phyloP scores from a whole-genome alignment of 805 yeast species.

The Candida nemodendra region DNA sequence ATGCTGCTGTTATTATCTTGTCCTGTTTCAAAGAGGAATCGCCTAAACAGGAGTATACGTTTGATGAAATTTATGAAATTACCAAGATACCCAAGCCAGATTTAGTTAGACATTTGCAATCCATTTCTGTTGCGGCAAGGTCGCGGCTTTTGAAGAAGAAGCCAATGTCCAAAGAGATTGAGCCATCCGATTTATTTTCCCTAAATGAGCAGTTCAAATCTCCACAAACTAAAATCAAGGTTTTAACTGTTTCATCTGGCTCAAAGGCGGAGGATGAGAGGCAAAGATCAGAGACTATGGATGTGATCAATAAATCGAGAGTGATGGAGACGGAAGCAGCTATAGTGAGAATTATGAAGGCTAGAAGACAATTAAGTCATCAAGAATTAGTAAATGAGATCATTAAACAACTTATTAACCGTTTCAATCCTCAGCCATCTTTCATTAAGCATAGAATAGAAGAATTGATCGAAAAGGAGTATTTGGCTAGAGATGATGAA shows the following conservation, averaged over 20 bases:
- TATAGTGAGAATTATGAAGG: slow-evolving; percentile 83
- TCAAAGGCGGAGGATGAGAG: slow-evolving; percentile 50
- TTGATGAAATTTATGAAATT: slow-evolving; percentile 56
- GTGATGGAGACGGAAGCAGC: slow-evolving; percentile 78
- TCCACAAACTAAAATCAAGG: slow-evolving; percentile 67
- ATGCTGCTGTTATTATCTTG: slow-evolving; percentile 74
- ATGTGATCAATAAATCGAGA: slow-evolving; percentile 60
- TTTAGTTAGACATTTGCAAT: slow-evolving; percentile 71
- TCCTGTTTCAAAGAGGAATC: slow-evolving; percentile 57
- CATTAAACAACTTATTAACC: slow-evolving; percentile 51
- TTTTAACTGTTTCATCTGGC: slow-evolving; percentile 59
- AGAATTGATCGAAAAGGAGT: slow-evolving; percentile 76
- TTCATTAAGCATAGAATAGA: slow-evolving; percentile 73
- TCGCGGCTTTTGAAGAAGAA: slow-evolving; percentile 69
- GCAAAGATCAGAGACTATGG: slow-evolving; percentile 53
- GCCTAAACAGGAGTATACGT: slow-evolving; percentile 47
- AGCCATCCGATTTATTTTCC: slow-evolving; percentile 58
- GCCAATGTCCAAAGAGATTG: slow-evolving; percentile 74
- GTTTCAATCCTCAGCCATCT: slow-evolving; percentile 69
- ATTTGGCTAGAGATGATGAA: slow-evolving; percentile 66
- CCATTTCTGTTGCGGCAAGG: slow-evolving; percentile 81
- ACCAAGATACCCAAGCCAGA: slow-evolving; percentile 77
- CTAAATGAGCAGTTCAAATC: slow-evolving; percentile 70
- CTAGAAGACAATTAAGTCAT: slow-evolving; percentile 59
- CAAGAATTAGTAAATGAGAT: slow-evolving; percentile 67